These are phyloP conservation scores for Barnettozyma sp. DNA, from an alignment of 805 yeast species.

Conservation along the genomic window DNA sequence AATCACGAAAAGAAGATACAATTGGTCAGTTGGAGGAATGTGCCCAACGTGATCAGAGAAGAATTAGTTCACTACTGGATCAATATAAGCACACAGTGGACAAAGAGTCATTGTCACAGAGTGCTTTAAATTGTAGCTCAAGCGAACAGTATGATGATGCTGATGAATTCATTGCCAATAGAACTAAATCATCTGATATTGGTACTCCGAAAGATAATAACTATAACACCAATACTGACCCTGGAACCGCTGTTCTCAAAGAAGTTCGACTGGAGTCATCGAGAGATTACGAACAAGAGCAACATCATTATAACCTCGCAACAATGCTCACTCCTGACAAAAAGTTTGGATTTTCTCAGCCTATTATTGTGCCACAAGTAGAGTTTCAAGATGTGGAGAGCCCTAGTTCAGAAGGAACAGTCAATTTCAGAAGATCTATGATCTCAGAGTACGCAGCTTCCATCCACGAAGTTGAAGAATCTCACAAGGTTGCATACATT, in stretches of 20 bases:
- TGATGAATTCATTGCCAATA: conserved; percentile 13
- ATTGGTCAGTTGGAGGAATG: conserved; percentile 3
- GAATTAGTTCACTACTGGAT: conserved; percentile 7
- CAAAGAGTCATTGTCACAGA: too few species aligned
- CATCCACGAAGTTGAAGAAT: conserved; percentile 20
- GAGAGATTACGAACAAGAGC: too few species aligned
- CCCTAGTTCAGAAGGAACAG: too few species aligned
- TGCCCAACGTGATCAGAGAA: conserved; percentile 6
- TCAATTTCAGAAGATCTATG: conserved; percentile 21
- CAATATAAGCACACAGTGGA: background rate
- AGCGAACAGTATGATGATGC: conserved; percentile 12
- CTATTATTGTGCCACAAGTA: too few species aligned
- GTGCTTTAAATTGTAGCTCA: too few species aligned
- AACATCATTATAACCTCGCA: too few species aligned
- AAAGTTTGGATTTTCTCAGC: too few species aligned
- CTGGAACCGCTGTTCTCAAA: too few species aligned
- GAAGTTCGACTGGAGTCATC: background rate
- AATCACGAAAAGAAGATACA: conserved; percentile 1
- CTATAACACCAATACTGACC: background rate
- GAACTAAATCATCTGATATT: background rate
- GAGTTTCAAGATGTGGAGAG: too few species aligned
- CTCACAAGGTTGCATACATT: conserved; percentile 15
- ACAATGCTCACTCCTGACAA: too few species aligned
- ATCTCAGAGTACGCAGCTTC: conserved; percentile 24
- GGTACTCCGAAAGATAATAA: background rate